Percentiles rank a stretch among this genome's conserved stretches.
These are phyloP conservation scores for Xenoacremonium recifei DNA, from an alignment of 2,329 filamentous ascomycete genomes.

Conservation along the genomic window DNA sequence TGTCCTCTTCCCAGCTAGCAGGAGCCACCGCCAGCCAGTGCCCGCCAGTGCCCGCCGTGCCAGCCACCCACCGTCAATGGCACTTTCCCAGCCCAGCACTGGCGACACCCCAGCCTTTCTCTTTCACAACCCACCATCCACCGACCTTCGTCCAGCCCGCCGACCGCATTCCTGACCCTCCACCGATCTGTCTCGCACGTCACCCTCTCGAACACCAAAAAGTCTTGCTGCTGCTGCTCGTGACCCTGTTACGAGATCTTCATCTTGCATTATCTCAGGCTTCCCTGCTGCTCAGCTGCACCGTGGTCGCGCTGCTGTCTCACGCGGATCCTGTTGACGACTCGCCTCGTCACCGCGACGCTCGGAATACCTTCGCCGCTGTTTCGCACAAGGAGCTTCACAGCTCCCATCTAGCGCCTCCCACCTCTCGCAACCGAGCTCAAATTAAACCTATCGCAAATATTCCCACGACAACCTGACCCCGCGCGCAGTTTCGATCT, in stretches of 20 bases:
- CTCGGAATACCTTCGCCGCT: too few species aligned
- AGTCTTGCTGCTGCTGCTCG: conserved; percentile 8
- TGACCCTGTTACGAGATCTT: conserved; percentile 5
- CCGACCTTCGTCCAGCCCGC: conserved; percentile 14
- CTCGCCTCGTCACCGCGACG: neutral
- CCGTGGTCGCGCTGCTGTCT: too few species aligned
- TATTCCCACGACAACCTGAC: neutral
- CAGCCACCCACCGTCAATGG: conserved; percentile 26
- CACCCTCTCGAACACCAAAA: conserved; percentile 18
- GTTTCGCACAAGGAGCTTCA: too few species aligned
- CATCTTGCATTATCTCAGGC: too few species aligned
- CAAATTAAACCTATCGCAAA: too few species aligned
- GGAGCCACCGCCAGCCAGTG: conserved; percentile 27
- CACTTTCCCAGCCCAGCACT: conserved; percentile 12
- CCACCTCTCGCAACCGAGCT: too few species aligned
- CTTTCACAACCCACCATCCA: conserved; percentile 21
- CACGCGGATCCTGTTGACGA: too few species aligned
- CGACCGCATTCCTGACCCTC: conserved; percentile 27
- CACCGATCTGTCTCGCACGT: conserved; percentile 27
- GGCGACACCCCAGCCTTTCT: conserved; percentile 29
- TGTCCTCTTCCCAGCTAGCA: conserved; percentile 24
- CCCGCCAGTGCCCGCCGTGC: too few species aligned
- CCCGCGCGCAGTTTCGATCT: conserved; percentile 3
- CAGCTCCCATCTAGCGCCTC: too few species aligned
- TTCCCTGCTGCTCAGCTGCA: neutral